These are phyloP conservation scores for Carpinus fangiana DNA, from an alignment of 306 rosid species.

Conservation along the genomic window DNA sequence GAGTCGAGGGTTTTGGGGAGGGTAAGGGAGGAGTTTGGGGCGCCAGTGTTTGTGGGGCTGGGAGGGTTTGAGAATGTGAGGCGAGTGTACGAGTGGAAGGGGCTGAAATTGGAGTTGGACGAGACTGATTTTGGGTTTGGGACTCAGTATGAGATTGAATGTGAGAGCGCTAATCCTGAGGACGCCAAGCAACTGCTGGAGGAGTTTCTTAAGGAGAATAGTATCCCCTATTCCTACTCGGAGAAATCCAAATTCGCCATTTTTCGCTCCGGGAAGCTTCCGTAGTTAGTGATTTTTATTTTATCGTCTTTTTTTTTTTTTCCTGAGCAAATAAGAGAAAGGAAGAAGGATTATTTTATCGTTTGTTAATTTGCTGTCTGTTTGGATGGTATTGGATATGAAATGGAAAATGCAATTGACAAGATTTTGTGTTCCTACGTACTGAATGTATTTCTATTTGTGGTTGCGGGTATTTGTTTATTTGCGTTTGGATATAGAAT, in stretches of 20 bases:
- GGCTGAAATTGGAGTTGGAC: slow-evolving; percentile 87
- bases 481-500: background rate
- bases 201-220: slow-evolving; percentile 68
- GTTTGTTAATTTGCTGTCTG: background rate
- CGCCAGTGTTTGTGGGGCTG: slow-evolving; percentile 58
- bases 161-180: slow-evolving; percentile 80
- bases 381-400: background rate
- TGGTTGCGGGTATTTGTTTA: background rate
- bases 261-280: slow-evolving; percentile 52
- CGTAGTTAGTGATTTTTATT: slow-evolving; percentile 7
- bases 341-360: no score
- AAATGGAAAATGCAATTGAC: background rate
- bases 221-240: slow-evolving; percentile 60
- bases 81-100: slow-evolving; percentile 82
- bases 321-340: no score
- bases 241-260: slow-evolving; percentile 66
- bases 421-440: background rate
- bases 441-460: background rate
- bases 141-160: slow-evolving; percentile 77
- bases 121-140: slow-evolving; percentile 75
- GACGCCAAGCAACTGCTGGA: slow-evolving; percentile 62
- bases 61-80: slow-evolving; percentile 87
- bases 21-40: slow-evolving; percentile 75
- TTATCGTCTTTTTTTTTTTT: no score
- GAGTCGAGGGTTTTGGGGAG: slow-evolving; percentile 77